Percentiles rank a stretch among this genome's conserved stretches.
These are phyloP conservation scores for Delphinella strobiligena DNA, from an alignment of 2,329 filamentous ascomycete species.

Conservation along the genomic window DNA sequence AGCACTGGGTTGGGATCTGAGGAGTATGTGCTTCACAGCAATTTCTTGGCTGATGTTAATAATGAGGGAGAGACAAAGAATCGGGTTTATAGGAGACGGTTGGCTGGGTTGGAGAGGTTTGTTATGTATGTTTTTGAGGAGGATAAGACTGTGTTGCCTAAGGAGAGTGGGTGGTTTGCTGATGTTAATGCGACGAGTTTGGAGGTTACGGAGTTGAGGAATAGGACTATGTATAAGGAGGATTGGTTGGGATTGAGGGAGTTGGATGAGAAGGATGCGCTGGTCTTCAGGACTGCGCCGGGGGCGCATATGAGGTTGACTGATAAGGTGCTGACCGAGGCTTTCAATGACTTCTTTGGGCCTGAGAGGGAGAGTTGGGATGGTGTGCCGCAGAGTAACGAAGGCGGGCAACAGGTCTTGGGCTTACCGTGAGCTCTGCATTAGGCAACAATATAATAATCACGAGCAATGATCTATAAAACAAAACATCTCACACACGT, in stretches of 20 bases:
- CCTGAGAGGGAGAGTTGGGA: slow-evolving; percentile 19
- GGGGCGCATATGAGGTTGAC: slow-evolving; percentile 72
- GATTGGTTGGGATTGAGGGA: slow-evolving; percentile 83
- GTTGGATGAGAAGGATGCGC: slow-evolving; percentile 65
- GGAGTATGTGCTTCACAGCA: slow-evolving; percentile 65
- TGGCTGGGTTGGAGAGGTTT: slow-evolving; percentile 61
- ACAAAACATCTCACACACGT: background rate
- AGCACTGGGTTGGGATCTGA: slow-evolving; percentile 43
- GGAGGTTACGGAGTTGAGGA: slow-evolving; percentile 52
- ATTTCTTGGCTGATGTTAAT: slow-evolving; percentile 91
- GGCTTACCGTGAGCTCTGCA: background rate
- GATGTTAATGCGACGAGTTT: slow-evolving; percentile 61
- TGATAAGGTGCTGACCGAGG: slow-evolving; percentile 51
- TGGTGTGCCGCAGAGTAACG: background rate
- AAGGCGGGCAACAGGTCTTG: background rate
- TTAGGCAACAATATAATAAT: background rate
- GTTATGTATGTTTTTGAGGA: slow-evolving; percentile 85
- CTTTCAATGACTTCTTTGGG: slow-evolving; percentile 58
- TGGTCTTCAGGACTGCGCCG: slow-evolving; percentile 60
- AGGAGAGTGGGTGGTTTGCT: slow-evolving; percentile 82
- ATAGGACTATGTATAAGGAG: slow-evolving; percentile 66
- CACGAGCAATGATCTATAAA: too few species aligned
- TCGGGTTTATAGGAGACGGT: slow-evolving; percentile 55
- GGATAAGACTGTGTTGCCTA: slow-evolving; percentile 76
- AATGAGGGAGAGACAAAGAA: slow-evolving; percentile 77